Percentiles rank a stretch among this genome's conserved stretches.
Evolutionary conservation across 1,139 yeast species (phyloP).

Genomic region (Lodderomyces pseudojiufengensis): DNA sequence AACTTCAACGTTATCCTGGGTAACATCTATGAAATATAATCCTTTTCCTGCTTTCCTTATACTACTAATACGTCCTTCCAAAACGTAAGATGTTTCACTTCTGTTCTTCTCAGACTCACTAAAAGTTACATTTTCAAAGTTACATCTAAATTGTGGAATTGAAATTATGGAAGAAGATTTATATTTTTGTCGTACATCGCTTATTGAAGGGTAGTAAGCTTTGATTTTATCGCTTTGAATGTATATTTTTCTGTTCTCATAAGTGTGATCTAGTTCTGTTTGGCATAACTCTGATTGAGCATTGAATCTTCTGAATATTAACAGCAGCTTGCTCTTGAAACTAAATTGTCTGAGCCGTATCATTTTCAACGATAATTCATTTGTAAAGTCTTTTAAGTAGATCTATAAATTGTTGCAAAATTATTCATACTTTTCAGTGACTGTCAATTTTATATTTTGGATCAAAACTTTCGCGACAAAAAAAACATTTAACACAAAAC

Average conservation of each 20-base stretch:
- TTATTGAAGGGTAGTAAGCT: constrained; percentile 19
- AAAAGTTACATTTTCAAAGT: constrained; percentile 20
- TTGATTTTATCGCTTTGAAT: constrained; percentile 8
- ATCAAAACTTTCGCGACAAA: no score
- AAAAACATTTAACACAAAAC: no score
- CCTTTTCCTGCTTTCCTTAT: constrained; percentile 65
- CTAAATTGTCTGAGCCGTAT: no score
- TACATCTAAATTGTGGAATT: constrained; percentile 16
- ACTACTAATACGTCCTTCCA: constrained; percentile 56
- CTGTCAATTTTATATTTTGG: no score
- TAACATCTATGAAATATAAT: constrained; percentile 61
- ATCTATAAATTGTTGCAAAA: neutral
- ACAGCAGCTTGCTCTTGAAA: no score
- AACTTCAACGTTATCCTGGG: constrained; percentile 52
- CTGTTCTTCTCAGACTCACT: constrained; percentile 14
- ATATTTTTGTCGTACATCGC: constrained; percentile 10
- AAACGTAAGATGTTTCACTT: constrained; percentile 12
- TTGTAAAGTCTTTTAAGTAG: no score
- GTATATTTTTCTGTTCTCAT: constrained; percentile 6
- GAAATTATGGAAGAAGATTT: constrained; percentile 16
- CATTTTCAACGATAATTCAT: neutral
- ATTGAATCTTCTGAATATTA: no score
- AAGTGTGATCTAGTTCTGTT: constrained; percentile 1
- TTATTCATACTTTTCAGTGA: no score
- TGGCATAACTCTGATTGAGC: neutral